A percentile compares a stretch with the other conserved stretches of the same genome.
Evolutionary conservation across 202 grass and related monocot genomes (phyloP).

Genomic region (Zizania palustris): DNA sequence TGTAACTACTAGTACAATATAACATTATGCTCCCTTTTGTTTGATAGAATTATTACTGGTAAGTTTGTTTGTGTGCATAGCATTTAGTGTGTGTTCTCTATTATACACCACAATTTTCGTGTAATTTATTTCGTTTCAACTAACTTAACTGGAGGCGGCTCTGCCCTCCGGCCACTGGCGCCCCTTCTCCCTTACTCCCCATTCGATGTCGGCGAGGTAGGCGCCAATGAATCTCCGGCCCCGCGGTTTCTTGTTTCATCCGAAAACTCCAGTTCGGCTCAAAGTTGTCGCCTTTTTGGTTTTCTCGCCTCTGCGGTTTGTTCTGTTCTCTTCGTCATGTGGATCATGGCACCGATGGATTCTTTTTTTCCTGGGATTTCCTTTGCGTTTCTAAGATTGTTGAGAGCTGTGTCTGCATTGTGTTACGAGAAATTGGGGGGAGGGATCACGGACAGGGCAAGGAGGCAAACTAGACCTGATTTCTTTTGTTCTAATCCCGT

Average conservation of each 20-base stretch:
- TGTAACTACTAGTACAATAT: no score
- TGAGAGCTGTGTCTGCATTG: neutral
- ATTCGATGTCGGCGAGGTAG: conserved; percentile 19
- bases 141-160: conserved; percentile 35
- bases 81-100: neutral
- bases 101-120: neutral
- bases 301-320: neutral
- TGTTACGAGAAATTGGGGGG: neutral
- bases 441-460: neutral
- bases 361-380: neutral
- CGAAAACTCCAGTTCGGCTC: neutral
- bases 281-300: conserved; percentile 2
- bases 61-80: neutral
- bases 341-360: neutral
- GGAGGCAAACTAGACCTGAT: neutral
- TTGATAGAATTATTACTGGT: neutral
- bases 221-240: neutral
- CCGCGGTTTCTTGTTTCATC: neutral
- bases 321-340: neutral
- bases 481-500: neutral
- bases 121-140: conserved; percentile 31
- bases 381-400: neutral
- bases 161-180: neutral
- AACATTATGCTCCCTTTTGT: no score
- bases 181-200: neutral